Evolutionary conservation across 2,329 filamentous ascomycete genomes (phyloP), one percentile per base, ranked within the genome.

Genomic region (Dactylonectria estremocensis): DNA sequence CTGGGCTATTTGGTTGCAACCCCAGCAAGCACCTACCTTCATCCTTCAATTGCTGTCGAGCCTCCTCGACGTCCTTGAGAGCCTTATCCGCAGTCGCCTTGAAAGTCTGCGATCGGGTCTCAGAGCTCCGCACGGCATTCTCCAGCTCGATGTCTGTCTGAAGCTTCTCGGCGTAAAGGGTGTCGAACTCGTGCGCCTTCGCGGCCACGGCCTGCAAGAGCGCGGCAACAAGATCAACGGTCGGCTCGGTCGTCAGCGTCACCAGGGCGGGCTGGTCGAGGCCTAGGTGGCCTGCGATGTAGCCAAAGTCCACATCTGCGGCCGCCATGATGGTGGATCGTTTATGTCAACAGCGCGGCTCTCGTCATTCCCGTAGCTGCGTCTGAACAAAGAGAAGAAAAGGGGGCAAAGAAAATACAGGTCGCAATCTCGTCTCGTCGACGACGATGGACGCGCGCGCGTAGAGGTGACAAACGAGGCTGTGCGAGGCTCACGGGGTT

Each of bases 141-240:
- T 99, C 96, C 8, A 98, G 88, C 84, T 98, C 95, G 50, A 99
- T 96, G 76, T 97, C 94, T 52, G 93, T 85, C 73, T 94, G 92
- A 50, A 98, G 87, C 83, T 98, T 98, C 72, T 97, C 93, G 10
- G 95, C 92, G 75, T 92, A 94, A 46, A 97, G 83, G 45, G 91
- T 88, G 78, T 97, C 94, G 75, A 90, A 92, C 76, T 97, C 94
- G 75, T 91, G 93, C 40, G 93, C 94, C 80, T 96, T 97, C 33
- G 85, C 84, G 24, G 91, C 88, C 60, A 98, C 89, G 28, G 93
- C 91, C 69, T 89, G 86, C 46, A 99, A 87, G 59, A 99, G 86
- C 48, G 89, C 85, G 66, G 89, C 87, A 71, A 98, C 92, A 28
- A 97, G 89, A 13, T 97, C 94, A 69, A 88, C 84, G 3, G 95